Conservation (phyloP, 1,284 basidiomycete genomes). For the Stereum hirsutum region DNA sequence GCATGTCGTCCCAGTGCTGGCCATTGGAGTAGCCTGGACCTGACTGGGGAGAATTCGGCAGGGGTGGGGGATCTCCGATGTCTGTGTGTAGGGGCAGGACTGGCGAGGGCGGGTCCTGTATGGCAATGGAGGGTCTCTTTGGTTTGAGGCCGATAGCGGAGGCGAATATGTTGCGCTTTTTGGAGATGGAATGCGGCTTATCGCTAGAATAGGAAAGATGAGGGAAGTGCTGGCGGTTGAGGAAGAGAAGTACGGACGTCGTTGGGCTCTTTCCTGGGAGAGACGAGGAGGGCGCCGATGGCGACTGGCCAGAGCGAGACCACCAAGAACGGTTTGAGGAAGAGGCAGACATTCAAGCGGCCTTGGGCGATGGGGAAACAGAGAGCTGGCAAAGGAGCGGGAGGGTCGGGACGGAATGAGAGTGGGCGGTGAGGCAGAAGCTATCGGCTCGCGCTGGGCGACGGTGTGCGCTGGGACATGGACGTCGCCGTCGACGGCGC, state of each 20-base stretch:
- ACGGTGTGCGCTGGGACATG: no score
- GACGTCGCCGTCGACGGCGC: no score
- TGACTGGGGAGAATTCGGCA: constrained; percentile 34
- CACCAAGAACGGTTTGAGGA: constrained; percentile 20
- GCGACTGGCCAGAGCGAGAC: no score
- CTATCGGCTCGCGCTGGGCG: no score
- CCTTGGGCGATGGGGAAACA: no score
- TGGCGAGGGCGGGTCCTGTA: constrained; percentile 36
- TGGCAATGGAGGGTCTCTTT: constrained; percentile 46
- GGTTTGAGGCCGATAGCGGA: constrained; percentile 54
- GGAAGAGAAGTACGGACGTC: background rate
- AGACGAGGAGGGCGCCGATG: no score
- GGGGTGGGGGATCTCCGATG: constrained; percentile 19
- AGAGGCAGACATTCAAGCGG: no score
- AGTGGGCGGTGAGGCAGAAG: no score
- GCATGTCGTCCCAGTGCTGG: constrained; percentile 43
- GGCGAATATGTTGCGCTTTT: constrained; percentile 45
- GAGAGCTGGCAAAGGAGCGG: no score
- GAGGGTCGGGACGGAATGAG: no score
- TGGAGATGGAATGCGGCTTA: constrained; percentile 9
- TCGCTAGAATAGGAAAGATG: constrained; percentile 4
- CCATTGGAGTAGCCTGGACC: constrained; percentile 32
- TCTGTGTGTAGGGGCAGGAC: constrained; percentile 18
- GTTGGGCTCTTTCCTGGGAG: constrained; percentile 16
- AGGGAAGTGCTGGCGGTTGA: background rate